Evolutionary conservation across 805 yeast genomes (phyloP).

Genomic region (baker's yeast (Saccharomyces cerevisiae)): DNA sequence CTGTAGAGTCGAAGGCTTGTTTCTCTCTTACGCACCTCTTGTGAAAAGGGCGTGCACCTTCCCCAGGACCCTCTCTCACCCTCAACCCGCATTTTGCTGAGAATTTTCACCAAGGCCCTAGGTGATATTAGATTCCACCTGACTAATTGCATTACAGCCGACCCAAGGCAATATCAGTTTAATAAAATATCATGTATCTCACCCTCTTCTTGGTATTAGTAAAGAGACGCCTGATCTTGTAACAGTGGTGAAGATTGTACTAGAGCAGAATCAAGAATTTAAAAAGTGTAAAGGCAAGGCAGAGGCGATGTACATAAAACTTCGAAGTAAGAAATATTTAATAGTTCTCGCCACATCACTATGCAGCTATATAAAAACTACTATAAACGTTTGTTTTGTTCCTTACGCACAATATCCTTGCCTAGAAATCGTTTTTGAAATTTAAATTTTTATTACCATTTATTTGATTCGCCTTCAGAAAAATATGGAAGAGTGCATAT

Average conservation of each 20-base stretch:
- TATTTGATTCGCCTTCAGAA: background rate
- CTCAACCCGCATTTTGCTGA: background rate
- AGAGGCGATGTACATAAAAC: background rate
- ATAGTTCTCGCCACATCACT: background rate
- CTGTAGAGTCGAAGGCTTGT: background rate
- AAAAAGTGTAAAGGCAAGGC: background rate
- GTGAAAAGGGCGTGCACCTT: background rate
- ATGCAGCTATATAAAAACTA: background rate
- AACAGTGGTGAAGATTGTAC: background rate
- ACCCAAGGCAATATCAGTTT: background rate
- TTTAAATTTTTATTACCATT: background rate
- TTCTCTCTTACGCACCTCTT: background rate
- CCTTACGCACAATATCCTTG: background rate
- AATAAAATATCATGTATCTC: background rate
- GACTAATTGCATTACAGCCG: background rate
- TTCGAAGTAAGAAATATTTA: background rate
- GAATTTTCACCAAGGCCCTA: background rate
- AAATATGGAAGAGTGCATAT: background rate
- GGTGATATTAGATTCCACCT: background rate
- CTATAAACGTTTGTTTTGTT: background rate
- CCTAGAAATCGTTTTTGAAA: background rate
- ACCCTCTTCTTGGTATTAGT: background rate
- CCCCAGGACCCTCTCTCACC: background rate
- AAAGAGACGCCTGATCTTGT: background rate
- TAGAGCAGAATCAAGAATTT: background rate